Base-by-base conservation (phyloP, 495 filamentous ascomycete genomes). In the Lophium mytilinum region DNA sequence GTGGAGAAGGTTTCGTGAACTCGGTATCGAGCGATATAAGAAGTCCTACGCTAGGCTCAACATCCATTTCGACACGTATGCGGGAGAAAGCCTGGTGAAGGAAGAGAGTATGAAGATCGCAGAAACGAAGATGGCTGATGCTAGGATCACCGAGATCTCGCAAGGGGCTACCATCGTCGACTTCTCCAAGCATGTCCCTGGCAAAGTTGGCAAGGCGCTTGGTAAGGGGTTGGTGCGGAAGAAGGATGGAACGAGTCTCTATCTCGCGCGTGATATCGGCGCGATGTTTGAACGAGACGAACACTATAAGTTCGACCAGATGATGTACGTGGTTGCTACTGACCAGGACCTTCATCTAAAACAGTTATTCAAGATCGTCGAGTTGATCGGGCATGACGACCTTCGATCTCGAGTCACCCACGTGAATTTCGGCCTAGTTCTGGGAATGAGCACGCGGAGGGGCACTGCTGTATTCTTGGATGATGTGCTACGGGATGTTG, bases 31-130 rank as follows among this genome's bases (percentile, higher is more conserved):
- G 21, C 62, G 57, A 41, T 68, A 68, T 59, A 65, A 65, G 51
- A 8, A 66, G 36, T 63, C 65, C 8, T 68, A 68, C 45, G 65
- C 65, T 9, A 36, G 65, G 12, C 56, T 68, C 83, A 91, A 96
- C 73, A 96, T 98, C 67, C 78, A 83, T 55, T 98, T 91, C 64
- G 91, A 96, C 68, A 85, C 89, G 52, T 98, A 98, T 76, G 87
- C 86, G 36, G 92, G 92, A 36, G 93, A 98, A 72, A 92, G 87
- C n/a, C 88, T 94, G 67, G 87, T 98, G 50, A 80, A 82, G 54
- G 80, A 85, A 61, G 87, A 88, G 66, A 83, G 82, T 59, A 95
- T 98, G 89, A 80, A 84, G 40, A 73, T 74, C 52, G 76, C 81
- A 14, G 85, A 82, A 33, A 73, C 77, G 52, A 69, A 75, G 21